Percentiles rank a stretch among this genome's conserved stretches.
phyloP scores from a whole-genome alignment of 192 early-diverging fungal species.

The Lobosporangium transversale region DNA sequence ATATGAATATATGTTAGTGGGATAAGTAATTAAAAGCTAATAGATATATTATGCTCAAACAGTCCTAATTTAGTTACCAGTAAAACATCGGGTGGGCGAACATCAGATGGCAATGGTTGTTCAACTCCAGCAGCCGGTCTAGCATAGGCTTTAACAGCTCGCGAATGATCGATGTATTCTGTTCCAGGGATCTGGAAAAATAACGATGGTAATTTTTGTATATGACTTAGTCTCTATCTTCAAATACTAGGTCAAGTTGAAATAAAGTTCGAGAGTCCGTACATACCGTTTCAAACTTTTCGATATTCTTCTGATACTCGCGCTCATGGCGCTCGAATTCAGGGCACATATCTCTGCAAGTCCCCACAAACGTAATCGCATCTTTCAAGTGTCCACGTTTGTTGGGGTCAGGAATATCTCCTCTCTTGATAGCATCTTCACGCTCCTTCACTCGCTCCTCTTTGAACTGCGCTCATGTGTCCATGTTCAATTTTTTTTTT shows the following conservation, averaged over 20 bases:
- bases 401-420: slow-evolving; percentile 68
- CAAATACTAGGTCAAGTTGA: background rate
- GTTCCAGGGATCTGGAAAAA: slow-evolving; percentile 63
- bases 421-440: slow-evolving; percentile 67
- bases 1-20: background rate
- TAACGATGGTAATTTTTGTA: background rate
- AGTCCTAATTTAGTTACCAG: slow-evolving; percentile 52
- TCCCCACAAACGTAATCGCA: slow-evolving; percentile 77
- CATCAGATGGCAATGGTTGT: slow-evolving; percentile 87
- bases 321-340: slow-evolving; percentile 88
- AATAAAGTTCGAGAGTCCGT: background rate
- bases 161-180: slow-evolving; percentile 66
- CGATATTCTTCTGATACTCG: slow-evolving; percentile 77
- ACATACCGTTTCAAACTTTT: slow-evolving; percentile 82
- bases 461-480: slow-evolving; percentile 70
- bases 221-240: background rate
- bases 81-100: slow-evolving; percentile 81
- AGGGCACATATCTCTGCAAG: slow-evolving; percentile 90
- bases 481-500: too few relatives aligned
- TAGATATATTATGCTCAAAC: background rate
- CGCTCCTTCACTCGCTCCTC: slow-evolving; percentile 68
- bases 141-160: slow-evolving; percentile 85
- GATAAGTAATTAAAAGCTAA: background rate
- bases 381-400: slow-evolving; percentile 65
- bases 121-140: slow-evolving; percentile 88